phyloP scores from a whole-genome alignment of 2,329 filamentous ascomycete genomes.

The Pyrenochaeta sp. region DNA sequence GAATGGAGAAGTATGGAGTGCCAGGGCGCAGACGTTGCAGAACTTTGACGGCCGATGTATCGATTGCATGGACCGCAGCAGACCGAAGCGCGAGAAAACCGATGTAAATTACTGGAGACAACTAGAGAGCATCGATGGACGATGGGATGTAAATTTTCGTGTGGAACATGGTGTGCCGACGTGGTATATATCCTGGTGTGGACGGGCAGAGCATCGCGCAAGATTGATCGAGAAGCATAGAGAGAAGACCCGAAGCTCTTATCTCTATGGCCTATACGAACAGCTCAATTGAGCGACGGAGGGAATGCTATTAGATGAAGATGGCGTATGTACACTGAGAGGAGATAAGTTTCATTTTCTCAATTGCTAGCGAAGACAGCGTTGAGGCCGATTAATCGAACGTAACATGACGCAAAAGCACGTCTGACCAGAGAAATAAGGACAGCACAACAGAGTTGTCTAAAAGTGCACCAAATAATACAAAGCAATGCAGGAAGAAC shows the following conservation, averaged over 20 bases:
- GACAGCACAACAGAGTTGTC: no score
- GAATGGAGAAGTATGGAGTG: conserved; percentile 3
- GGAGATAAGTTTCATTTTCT: no score
- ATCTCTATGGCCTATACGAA: background rate
- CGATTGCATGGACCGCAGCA: conserved; percentile 38
- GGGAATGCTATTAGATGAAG: no score
- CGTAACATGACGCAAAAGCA: no score
- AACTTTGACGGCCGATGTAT: conserved; percentile 44
- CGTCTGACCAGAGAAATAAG: no score
- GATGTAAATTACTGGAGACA: background rate
- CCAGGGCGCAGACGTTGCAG: conserved; percentile 10
- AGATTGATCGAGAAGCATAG: background rate
- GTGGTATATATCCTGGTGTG: background rate
- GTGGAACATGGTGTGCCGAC: background rate
- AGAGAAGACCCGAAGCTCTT: background rate
- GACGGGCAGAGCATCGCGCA: background rate
- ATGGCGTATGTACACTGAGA: no score
- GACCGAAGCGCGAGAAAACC: conserved; percentile 5
- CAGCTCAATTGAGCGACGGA: no score
- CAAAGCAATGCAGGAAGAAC: no score
- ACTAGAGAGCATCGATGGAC: background rate
- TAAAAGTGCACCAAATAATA: no score
- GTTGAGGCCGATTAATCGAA: no score
- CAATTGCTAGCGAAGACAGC: no score
- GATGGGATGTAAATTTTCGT: background rate